Evolutionary conservation across 1,284 basidiomycete species (phyloP).

Genomic region (Ustilago cynodontis): DNA sequence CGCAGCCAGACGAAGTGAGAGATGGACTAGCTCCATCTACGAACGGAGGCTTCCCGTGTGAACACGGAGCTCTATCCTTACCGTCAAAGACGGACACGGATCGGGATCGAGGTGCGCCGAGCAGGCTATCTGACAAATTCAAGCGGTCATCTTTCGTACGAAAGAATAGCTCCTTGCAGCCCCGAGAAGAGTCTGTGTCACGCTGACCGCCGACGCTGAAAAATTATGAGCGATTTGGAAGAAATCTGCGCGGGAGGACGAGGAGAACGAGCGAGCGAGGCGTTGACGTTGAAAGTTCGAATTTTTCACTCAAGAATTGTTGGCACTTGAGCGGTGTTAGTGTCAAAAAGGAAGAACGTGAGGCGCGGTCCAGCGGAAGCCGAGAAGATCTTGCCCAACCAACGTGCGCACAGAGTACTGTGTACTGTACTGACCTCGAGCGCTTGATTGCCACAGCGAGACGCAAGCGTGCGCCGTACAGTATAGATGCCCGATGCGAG

Average conservation of each 20-base stretch:
- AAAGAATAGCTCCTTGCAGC: no score
- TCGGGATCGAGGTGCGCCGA: no score
- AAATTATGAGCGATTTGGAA: constrained; percentile 29
- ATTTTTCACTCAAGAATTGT: constrained; percentile 5
- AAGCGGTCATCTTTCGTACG: no score
- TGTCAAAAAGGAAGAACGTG: not conserved
- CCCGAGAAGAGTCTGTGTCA: no score
- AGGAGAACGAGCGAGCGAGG: not conserved
- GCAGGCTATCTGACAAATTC: no score
- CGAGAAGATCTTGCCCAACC: constrained; percentile 22
- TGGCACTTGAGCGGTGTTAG: constrained; percentile 18
- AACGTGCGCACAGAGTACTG: not conserved
- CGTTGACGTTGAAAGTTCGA: constrained; percentile 34
- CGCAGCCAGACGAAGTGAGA: no score
- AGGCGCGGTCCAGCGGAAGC: not conserved
- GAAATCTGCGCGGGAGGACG: constrained; percentile 4
- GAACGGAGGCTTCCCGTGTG: no score
- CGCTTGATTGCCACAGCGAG: constrained; percentile 13
- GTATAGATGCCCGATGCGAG: constrained; percentile 11
- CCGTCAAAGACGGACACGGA: no score
- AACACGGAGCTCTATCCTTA: no score
- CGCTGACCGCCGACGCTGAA: not conserved
- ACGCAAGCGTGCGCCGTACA: not conserved
- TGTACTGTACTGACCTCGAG: no score
- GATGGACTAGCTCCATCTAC: no score